Evolutionary conservation across 495 filamentous ascomycete genomes (phyloP).

Genomic region (Durotheca rogersii): DNA sequence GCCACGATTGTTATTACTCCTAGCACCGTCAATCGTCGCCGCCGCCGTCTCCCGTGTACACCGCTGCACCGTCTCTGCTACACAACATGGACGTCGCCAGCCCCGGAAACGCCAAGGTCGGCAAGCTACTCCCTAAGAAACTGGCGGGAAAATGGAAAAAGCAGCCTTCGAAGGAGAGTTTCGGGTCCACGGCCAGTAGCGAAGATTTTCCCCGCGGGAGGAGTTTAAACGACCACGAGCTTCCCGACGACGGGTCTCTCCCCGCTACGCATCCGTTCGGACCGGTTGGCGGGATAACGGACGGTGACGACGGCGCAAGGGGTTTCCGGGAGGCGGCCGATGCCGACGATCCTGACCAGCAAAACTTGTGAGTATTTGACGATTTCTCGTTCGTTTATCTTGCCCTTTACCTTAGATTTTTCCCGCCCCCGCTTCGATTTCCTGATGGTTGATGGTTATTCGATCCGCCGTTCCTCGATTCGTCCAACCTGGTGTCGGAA

Average conservation of each 20-base stretch:
- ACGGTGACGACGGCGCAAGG: conserved; percentile 18
- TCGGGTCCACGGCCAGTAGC: conserved; percentile 37
- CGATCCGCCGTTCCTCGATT: background rate
- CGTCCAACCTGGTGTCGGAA: background rate
- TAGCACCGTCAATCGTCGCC: conserved; percentile 9
- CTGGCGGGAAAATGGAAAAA: conserved; percentile 48
- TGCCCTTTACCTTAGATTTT: background rate
- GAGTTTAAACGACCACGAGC: conserved; percentile 31
- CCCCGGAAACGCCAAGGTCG: conserved; percentile 34
- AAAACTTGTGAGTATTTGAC: conserved; percentile 30
- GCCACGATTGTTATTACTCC: background rate
- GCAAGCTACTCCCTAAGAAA: conserved; percentile 51
- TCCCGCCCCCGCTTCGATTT: background rate
- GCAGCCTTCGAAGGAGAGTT: conserved; percentile 40
- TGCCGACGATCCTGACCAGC: conserved; percentile 26
- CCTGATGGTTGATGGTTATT: no score
- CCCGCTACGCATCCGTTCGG: conserved; percentile 30
- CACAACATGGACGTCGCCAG: conserved; percentile 30
- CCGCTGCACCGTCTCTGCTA: no score
- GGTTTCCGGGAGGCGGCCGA: conserved; percentile 12
- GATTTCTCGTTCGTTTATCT: background rate
- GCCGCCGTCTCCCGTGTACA: no score
- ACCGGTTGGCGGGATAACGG: conserved; percentile 25
- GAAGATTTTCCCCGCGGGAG: conserved; percentile 32
- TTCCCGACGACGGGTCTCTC: conserved; percentile 24